These are phyloP conservation scores for Boletellus ananiceps DNA, from an alignment of 768 basidiomycete genomes.

Conservation along the genomic window DNA sequence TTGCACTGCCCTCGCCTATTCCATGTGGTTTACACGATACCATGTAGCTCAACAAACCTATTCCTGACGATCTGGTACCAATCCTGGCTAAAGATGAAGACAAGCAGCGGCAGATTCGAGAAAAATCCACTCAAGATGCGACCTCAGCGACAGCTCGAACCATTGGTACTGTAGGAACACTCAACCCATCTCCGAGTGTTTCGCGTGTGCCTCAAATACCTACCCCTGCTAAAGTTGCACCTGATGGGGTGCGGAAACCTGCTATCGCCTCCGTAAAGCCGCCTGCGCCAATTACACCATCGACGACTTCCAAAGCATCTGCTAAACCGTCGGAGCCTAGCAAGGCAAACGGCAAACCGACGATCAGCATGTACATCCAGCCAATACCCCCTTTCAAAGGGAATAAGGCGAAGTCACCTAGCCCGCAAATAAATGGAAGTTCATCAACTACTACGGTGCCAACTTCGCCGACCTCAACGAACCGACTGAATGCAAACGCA, in stretches of 20 bases:
- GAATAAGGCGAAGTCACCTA: conserved; percentile 36
- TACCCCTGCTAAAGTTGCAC: conserved; percentile 26
- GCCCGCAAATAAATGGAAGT: conserved; percentile 29
- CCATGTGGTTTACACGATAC: background rate
- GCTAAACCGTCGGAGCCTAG: conserved; percentile 29
- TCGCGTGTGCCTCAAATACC: conserved; percentile 38
- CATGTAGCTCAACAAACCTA: conserved; percentile 82
- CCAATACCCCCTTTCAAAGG: conserved; percentile 90
- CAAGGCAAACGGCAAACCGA: conserved; percentile 41
- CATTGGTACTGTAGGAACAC: conserved; percentile 51
- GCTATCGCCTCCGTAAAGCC: conserved; percentile 25
- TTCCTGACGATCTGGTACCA: conserved; percentile 89
- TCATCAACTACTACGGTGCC: conserved; percentile 35
- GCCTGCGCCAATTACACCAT: conserved; percentile 25
- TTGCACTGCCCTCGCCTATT: background rate
- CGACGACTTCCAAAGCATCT: conserved; percentile 29
- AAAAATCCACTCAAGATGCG: conserved; percentile 71
- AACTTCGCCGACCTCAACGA: conserved; percentile 52
- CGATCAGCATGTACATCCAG: conserved; percentile 76
- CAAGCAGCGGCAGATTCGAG: conserved; percentile 78
- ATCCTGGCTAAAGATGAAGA: conserved; percentile 93
- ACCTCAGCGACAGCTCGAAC: conserved; percentile 59
- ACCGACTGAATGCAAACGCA: conserved; percentile 82
- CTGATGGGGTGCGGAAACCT: conserved; percentile 29
- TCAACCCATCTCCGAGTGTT: conserved; percentile 43